Base-by-base conservation (phyloP, 1,139 yeast genomes). In the Meyerozyma carpophila region DNA sequence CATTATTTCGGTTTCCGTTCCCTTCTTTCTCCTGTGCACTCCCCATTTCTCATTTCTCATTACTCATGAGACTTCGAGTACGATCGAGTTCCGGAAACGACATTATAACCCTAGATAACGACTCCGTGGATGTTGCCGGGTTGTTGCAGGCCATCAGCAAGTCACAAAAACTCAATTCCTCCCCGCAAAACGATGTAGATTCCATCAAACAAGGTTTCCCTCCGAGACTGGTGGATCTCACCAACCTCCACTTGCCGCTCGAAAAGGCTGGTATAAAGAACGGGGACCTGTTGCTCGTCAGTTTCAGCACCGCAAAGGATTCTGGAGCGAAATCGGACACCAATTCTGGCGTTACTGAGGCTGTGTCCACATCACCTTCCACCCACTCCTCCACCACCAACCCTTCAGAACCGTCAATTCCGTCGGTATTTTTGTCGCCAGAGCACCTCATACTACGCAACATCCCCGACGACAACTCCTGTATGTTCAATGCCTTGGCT, bases 381-480 rank as follows among this genome's bases (percentile, higher is more conserved):
- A 11, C 10, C 18, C 18, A 2, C 18, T 3, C 18, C 18, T 2
- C 18, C 18, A 16, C 18, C 18, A n/a, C 10, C 29, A 20, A 13
- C 3, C 4, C 27, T 18, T 24, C 27, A 34, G 39, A 36, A 24
- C 40, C 43, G 18, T 64, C 62, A 10, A 65, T 66, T 2, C 70
- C 75, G 1, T 47, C 63, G 8, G 62, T 59, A 1, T 54, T 49
- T 42, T 53, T 66, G 11, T 31, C 34, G 11, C 51, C 49, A 2
- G 54, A 54, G 9, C 64, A 63, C 47, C 54, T 80, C 21, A 66
- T 74, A 10, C 68, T 84, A 13, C 72, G 89, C 32, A 77, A 79
- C 43, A 81, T 84, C 47, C 85, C 87, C 1, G 91, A 86, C 55
- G 94, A 87, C 59, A 86, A 86, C 57, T 84, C 94, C 8, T 86